Percentiles rank a stretch among this genome's conserved stretches.
Conservation (phyloP, 176 grass and related monocot genomes). For the Eragrostis nindensis region DNA sequence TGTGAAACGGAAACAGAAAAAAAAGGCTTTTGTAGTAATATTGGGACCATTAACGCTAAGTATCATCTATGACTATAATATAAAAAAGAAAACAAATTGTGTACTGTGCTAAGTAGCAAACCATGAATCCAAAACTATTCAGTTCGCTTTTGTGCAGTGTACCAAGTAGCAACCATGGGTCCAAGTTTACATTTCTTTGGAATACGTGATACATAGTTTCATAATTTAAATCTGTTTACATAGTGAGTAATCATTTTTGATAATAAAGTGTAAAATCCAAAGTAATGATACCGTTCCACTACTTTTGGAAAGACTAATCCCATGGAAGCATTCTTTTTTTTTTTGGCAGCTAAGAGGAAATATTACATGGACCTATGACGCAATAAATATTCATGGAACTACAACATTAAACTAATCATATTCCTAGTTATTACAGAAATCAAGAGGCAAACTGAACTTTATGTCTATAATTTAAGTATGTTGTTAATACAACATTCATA, state of each 20-base stretch:
- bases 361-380: background rate
- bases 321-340: background rate
- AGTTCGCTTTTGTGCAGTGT: background rate
- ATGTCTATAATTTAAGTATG: background rate
- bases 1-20: background rate
- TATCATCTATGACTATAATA: constrained; percentile 1
- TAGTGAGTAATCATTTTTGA: background rate
- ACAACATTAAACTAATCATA: background rate
- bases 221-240: background rate
- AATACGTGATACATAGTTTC: background rate
- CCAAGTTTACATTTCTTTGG: background rate
- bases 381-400: background rate
- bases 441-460: background rate
- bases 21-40: background rate
- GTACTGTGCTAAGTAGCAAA: too few species aligned
- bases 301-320: background rate
- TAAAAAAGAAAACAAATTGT: background rate
- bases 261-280: background rate
- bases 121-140: too few species aligned
- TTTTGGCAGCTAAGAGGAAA: background rate
- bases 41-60: background rate
- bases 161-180: background rate
- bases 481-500: background rate
- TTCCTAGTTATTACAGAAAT: background rate
- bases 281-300: background rate